Percentiles rank a stretch among this genome's conserved stretches.
phyloP scores from a whole-genome alignment of 2,329 filamentous ascomycete species.

The Colletotrichum paranaense region DNA sequence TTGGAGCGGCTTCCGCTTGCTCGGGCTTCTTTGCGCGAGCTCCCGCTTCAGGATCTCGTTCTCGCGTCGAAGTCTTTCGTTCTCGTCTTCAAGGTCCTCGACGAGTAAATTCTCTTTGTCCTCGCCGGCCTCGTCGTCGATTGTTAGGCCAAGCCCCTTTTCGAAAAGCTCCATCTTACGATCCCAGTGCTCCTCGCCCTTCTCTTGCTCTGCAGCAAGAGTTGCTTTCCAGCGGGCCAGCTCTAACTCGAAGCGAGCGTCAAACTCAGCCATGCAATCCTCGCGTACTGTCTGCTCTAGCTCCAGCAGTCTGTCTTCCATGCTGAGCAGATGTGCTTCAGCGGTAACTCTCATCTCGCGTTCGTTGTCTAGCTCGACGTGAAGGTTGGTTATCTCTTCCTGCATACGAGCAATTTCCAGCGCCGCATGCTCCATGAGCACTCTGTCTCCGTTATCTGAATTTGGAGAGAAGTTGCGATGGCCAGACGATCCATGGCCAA shows the following conservation, averaged over 20 bases:
- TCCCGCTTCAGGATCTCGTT: constrained; percentile 75
- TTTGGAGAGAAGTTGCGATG: constrained; percentile 54
- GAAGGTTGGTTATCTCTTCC: constrained; percentile 81
- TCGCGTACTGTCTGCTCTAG: constrained; percentile 89
- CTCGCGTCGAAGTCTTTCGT: constrained; percentile 74
- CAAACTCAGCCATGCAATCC: constrained; percentile 89
- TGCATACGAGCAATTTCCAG: constrained; percentile 84
- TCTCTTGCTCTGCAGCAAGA: constrained; percentile 82
- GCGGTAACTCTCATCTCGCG: constrained; percentile 75
- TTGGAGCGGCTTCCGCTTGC: constrained; percentile 65
- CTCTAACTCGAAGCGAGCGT: constrained; percentile 79
- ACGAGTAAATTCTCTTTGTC: constrained; percentile 72
- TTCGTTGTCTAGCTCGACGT: constrained; percentile 76
- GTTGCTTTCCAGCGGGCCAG: constrained; percentile 84
- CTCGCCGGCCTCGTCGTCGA: constrained; percentile 57
- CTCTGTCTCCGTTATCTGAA: constrained; percentile 61
- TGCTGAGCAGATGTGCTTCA: constrained; percentile 78
- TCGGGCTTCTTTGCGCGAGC: constrained; percentile 71
- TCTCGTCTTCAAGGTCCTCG: constrained; percentile 76
- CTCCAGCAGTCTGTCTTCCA: constrained; percentile 73
- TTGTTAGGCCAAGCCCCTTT: constrained; percentile 53
- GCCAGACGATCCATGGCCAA: constrained; percentile 36
- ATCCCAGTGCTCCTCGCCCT: constrained; percentile 86
- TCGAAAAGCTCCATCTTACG: constrained; percentile 80
- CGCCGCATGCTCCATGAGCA: constrained; percentile 85